Conservation (phyloP, 441 rosid species). For the Mallotus repandus region DNA sequence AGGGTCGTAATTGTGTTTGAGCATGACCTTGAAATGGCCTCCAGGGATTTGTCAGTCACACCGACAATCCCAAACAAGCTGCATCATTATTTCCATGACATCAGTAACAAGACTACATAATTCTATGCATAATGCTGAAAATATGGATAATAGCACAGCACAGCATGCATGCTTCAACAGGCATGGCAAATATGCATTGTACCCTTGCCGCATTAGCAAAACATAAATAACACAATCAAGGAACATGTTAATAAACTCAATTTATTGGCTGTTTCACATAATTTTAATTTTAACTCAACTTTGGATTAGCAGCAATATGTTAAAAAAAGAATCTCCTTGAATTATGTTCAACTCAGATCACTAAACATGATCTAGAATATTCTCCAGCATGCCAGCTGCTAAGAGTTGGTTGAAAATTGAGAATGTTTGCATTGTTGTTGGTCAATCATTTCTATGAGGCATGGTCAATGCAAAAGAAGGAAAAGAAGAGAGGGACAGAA, state of each 20-base stretch:
- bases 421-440: background rate
- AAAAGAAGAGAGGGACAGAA: background rate
- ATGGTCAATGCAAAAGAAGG: background rate
- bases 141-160: background rate
- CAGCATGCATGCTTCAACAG: background rate
- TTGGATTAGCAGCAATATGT: background rate
- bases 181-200: background rate
- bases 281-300: background rate
- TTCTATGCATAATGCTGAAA: background rate
- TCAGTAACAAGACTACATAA: conserved; percentile 15
- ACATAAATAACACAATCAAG: background rate
- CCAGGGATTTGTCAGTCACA: conserved; percentile 79
- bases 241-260: background rate
- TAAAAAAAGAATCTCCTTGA: too few relatives aligned
- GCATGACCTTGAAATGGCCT: conserved; percentile 66
- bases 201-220: background rate
- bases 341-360: background rate
- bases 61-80: conserved; percentile 96
- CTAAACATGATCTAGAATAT: background rate
- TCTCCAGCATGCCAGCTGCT: background rate
- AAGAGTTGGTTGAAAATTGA: conserved; percentile 1
- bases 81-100: conserved; percentile 29
- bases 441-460: background rate
- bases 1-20: conserved; percentile 69
- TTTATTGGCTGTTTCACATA: background rate